Conservation (phyloP, 768 basidiomycete genomes). For the Macrolepiota fuliginosa region DNA sequence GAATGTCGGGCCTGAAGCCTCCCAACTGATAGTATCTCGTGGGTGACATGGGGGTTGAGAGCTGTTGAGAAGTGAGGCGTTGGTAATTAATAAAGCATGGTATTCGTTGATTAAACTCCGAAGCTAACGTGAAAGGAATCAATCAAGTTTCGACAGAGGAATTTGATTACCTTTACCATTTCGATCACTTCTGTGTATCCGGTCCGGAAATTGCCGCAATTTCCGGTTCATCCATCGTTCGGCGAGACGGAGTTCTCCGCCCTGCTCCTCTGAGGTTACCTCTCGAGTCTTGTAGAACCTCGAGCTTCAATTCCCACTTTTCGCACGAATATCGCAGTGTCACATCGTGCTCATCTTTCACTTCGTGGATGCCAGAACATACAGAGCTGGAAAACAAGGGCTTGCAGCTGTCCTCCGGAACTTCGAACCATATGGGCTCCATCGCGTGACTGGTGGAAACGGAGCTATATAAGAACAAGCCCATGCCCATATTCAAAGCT, state of each 20-base stretch:
- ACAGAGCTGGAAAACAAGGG: background rate
- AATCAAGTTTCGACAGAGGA: background rate
- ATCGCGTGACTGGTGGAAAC: background rate
- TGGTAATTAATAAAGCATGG: too few species aligned
- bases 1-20: constrained; percentile 23
- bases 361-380: background rate
- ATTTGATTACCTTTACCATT: background rate
- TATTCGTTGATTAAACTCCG: background rate
- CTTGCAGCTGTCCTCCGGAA: background rate
- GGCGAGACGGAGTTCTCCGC: background rate
- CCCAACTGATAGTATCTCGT: constrained; percentile 25
- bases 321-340: background rate
- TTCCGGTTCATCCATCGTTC: background rate
- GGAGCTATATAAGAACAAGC: background rate
- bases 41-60: background rate
- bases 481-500: background rate
- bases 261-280: background rate
- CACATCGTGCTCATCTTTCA: background rate
- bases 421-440: background rate
- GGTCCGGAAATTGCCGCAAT: too few species aligned
- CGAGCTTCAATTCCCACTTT: background rate
- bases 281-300: background rate
- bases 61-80: too few species aligned
- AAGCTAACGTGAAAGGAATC: background rate
- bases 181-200: background rate